Evolutionary conservation across 2,329 filamentous ascomycete genomes (phyloP).

Genomic region (Xylariales sp.): DNA sequence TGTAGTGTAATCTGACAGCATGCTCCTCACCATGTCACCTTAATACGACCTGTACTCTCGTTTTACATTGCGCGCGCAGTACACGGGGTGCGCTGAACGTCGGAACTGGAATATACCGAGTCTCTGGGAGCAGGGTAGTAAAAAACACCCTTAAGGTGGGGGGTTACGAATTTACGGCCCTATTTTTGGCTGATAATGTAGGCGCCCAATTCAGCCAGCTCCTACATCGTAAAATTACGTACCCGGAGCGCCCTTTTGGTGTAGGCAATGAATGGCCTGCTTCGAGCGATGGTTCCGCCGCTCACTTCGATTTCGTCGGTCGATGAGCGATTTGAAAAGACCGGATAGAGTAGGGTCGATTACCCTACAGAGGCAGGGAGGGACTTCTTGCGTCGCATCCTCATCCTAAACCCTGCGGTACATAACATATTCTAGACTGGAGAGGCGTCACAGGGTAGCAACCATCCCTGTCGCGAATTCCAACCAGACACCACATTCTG

Average conservation of each 20-base stretch:
- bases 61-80: too few species aligned
- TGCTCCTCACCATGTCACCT: not conserved
- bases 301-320: too few species aligned
- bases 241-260: too few species aligned
- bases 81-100: not conserved
- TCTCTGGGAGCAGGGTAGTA: not conserved
- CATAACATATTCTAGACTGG: not conserved
- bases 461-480: conserved; percentile 22
- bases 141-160: not conserved
- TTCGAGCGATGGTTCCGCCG: too few species aligned
- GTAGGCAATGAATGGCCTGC: too few species aligned
- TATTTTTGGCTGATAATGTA: conserved; percentile 17
- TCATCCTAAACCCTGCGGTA: conserved; percentile 5
- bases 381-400: conserved; percentile 17
- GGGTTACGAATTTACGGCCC: not conserved
- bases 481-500: not conserved
- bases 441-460: conserved; percentile 5
- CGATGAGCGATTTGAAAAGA: too few species aligned
- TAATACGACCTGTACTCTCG: not conserved
- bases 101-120: not conserved
- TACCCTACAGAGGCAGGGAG: conserved; percentile 12
- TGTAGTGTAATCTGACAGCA: conserved; percentile 7
- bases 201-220: conserved; percentile 2
- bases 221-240: conserved; percentile 13
- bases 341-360: not conserved